Percentiles rank a stretch among this genome's conserved stretches.
Conservation (phyloP, 768 basidiomycete species). For the Dentipellis fragilis region DNA sequence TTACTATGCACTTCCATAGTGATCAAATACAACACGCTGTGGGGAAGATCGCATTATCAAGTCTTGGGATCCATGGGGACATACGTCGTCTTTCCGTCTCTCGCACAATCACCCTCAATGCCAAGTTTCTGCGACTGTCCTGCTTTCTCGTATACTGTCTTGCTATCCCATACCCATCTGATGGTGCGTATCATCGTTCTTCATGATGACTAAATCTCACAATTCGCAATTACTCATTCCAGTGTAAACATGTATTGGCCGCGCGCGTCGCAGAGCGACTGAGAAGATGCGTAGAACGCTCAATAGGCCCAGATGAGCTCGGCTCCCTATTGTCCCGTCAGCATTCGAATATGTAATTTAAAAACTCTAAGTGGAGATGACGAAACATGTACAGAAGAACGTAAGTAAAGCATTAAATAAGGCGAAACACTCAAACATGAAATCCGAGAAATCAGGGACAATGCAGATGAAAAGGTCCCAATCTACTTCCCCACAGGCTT, state of each 20-base stretch:
- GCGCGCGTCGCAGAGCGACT: constrained; percentile 48
- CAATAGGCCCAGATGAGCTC: constrained; percentile 38
- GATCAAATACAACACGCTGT: constrained; percentile 45
- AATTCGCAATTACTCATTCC: not conserved
- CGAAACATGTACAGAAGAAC: not conserved
- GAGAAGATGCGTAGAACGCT: constrained; percentile 38
- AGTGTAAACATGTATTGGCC: constrained; percentile 82
- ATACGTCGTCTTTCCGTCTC: constrained; percentile 44
- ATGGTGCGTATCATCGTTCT: constrained; percentile 36
- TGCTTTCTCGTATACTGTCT: constrained; percentile 55
- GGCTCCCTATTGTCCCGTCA: constrained; percentile 30
- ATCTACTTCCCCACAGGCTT: not conserved
- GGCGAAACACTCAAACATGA: not conserved
- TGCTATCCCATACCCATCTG: constrained; percentile 47
- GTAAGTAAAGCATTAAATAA: not conserved
- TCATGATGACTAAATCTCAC: not conserved
- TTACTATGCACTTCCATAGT: constrained; percentile 29
- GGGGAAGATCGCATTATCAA: constrained; percentile 53
- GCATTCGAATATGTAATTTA: constrained; percentile 12
- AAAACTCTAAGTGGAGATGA: not conserved
- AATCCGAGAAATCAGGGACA: not conserved
- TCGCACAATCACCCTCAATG: constrained; percentile 28
- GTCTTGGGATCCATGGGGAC: constrained; percentile 57
- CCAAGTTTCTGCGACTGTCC: constrained; percentile 64
- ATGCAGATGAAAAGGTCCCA: not conserved